Conservation (phyloP, 768 basidiomycete species). For the Russula abietina region DNA sequence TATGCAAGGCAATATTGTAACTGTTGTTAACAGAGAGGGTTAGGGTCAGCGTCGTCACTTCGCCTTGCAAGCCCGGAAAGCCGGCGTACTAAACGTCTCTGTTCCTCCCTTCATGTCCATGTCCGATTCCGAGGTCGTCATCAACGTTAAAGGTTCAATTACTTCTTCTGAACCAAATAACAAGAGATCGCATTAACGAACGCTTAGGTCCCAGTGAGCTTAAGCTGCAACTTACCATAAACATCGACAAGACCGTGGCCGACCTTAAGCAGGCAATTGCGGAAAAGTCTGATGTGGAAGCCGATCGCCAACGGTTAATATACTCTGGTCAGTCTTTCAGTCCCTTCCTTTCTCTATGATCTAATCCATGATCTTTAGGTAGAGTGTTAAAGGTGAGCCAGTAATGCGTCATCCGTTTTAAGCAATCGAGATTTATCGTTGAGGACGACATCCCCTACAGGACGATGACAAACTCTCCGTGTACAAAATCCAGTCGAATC, state of each 20-base stretch:
- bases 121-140: constrained; percentile 30
- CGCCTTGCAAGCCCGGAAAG: not conserved
- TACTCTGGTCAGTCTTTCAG: constrained; percentile 63
- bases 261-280: constrained; percentile 92
- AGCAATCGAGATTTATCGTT: constrained; percentile 8
- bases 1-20: too few species aligned
- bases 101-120: constrained; percentile 20
- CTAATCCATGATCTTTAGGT: constrained; percentile 36
- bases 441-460: constrained; percentile 33
- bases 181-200: not conserved
- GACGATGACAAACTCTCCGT: constrained; percentile 75
- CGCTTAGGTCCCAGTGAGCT: constrained; percentile 77
- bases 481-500: constrained; percentile 86
- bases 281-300: constrained; percentile 75
- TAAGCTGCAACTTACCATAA: constrained; percentile 83
- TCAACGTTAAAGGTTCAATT: constrained; percentile 27
- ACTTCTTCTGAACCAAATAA: not conserved
- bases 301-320: constrained; percentile 84
- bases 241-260: constrained; percentile 73
- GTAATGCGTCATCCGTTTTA: constrained; percentile 1
- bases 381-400: constrained; percentile 62
- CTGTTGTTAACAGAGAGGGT: too few species aligned
- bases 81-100: constrained; percentile 6
- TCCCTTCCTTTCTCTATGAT: not conserved
- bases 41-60: constrained; percentile 15